Base-by-base conservation (phyloP, 768 basidiomycete genomes). In the Phaeotremella skinneri region DNA sequence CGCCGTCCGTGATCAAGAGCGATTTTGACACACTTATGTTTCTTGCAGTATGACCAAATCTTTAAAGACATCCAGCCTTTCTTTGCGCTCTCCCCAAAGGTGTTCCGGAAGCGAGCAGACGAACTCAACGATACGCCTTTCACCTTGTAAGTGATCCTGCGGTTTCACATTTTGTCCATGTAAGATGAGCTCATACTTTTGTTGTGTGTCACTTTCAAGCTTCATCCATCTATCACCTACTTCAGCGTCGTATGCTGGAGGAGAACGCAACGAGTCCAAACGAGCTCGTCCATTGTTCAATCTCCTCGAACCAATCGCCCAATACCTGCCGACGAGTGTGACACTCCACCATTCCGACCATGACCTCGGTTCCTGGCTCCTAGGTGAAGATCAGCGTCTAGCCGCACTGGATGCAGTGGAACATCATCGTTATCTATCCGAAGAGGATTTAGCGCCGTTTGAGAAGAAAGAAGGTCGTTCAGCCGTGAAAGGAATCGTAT, bases 11-110 rank as follows among this genome's bases (percentile, higher is more conserved):
- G 26, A 21, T 34, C 21, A 52, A 20, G 20, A 9, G 3, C 30
- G 39, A 50, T 45, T 6, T 7, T 45, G 21, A n/a, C n/a, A n/a
- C 20, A 14, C 43, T 7, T 45, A 45, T 13, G 26, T 7, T 11
- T 23, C 25, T n/a, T 3, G 21, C 41, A 64, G 63, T 68, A 68
- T 39, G 63, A 68, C 45, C 66, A 64, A 51, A 64, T 68, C 39
- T 59, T 59, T 39, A 55, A 55, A 21, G 93, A 97, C 71, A 77
- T 96, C 51, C 83, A 81, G 25, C 91, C 91, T 1, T 96, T 91
- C 75, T 90, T 87, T 85, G 76, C 81, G 6, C 68, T 93, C 23
- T 80, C 82, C 5, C 85, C 87, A 0, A 80, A 79, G 52, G 43
- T 57, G 23, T 64, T 68, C 47, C 48, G 60, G 23, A 32, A 61